These are phyloP conservation scores for Podaxis rugospora DNA, from an alignment of 768 basidiomycete genomes.

Conservation along the genomic window DNA sequence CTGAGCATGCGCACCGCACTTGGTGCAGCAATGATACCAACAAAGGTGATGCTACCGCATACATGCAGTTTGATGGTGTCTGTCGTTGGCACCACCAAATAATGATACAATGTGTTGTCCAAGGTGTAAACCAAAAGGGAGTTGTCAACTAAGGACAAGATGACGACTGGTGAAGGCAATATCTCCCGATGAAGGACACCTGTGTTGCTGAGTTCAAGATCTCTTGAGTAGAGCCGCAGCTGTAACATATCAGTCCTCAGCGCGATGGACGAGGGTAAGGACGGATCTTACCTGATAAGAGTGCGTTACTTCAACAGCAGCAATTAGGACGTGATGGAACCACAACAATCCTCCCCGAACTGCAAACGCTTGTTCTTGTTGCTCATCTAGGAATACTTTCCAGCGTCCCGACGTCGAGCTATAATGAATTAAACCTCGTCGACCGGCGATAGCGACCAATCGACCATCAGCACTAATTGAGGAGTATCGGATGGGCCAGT, in stretches of 20 bases:
- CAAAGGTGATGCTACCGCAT: slow-evolving; percentile 94
- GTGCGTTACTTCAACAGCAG: slow-evolving; percentile 78
- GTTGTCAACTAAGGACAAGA: slow-evolving; percentile 91
- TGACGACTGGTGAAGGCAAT: slow-evolving; percentile 72
- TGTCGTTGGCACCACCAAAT: slow-evolving; percentile 79
- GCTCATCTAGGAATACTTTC: slow-evolving; percentile 80
- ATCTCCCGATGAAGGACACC: slow-evolving; percentile 81
- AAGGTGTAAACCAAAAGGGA: slow-evolving; percentile 91
- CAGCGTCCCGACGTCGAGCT: slow-evolving; percentile 92
- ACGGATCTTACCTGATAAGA: slow-evolving; percentile 60
- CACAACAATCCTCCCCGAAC: slow-evolving; percentile 92
- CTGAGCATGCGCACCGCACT: slow-evolving; percentile 84
- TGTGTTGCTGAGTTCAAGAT: slow-evolving; percentile 78
- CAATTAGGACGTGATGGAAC: slow-evolving; percentile 95
- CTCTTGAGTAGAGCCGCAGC: slow-evolving; percentile 93
- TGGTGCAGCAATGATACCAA: slow-evolving; percentile 83
- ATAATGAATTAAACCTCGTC: slow-evolving; percentile 88
- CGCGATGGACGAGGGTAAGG: not conserved
- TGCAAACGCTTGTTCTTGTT: slow-evolving; percentile 81
- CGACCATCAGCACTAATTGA: slow-evolving; percentile 88
- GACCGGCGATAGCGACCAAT: slow-evolving; percentile 88
- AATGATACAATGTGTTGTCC: slow-evolving; percentile 93
- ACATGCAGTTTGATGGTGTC: slow-evolving; percentile 82
- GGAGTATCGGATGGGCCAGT: slow-evolving; percentile 94
- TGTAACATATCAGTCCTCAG: slow-evolving; percentile 25